Evolutionary conservation across 2,329 filamentous ascomycete genomes (phyloP), one percentile per base, ranked within the genome.

Genomic region (Fusarium palustre): DNA sequence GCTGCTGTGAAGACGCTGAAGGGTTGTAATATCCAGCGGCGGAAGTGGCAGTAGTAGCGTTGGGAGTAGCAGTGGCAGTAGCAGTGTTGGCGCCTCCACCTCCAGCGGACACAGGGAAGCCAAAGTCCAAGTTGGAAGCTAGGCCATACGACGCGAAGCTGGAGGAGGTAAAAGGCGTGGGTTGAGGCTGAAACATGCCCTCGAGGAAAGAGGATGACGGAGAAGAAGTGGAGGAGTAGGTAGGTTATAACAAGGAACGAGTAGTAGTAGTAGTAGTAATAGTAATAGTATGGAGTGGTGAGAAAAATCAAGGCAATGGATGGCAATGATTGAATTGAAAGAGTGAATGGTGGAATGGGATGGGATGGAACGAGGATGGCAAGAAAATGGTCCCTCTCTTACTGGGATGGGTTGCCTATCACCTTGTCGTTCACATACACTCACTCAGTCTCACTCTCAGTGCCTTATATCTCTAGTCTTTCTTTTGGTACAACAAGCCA

Each of bases 181-280:
- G 80, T 71, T 86, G 83, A 74, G 85, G 82, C 77, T 86, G 83
- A 79, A 86, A 88, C 85, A 87, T 88, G 77, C 79, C 82, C 82
- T 74, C 59, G 50, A 43, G 46, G 34, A 53, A 55, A 52, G 46
- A 52, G 33, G 53, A 56, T n/a, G 50, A 55, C 54, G 64, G 48
- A 46, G 54, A 63, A 50, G 65, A 64, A 65, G 58, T 46, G 52
- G 55, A 61, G 61, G 42, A 50, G 22, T 18, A 18, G 28, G 28
- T 28, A 28, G 25, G n/a, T 25, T 18, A 18, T 43, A 43, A 25
- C 22, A 43, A 34, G 43, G 22, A 49, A 46, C 16, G 52, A 56
- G 54, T 31, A 55, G 62, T 45, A 52, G 34, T 45, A 13, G 39
- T 47, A 25, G 25, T 34, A 18, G 33, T 36, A 36, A 3, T 36